A percentile compares a stretch with the other conserved stretches of the same genome.
Conservation (phyloP, 176 grass and related monocot genomes). For the Avena eriantha region DNA sequence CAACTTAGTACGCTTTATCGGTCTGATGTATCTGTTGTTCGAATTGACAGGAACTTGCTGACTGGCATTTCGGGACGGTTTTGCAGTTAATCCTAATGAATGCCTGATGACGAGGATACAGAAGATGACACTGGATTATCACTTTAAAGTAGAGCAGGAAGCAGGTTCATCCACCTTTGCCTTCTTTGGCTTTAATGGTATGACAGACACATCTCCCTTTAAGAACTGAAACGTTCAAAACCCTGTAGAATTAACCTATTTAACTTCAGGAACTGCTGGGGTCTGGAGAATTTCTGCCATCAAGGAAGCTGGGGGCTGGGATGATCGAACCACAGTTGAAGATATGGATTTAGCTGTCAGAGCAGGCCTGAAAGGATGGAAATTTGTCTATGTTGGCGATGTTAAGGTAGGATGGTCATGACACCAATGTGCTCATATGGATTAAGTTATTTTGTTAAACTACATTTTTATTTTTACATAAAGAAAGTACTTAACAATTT, state of each 20-base stretch:
- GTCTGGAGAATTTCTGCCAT: constrained; percentile 92
- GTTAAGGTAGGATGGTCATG: constrained; percentile 66
- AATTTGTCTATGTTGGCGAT: constrained; percentile 88
- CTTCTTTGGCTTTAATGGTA: constrained; percentile 99
- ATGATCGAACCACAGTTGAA: constrained; percentile 96
- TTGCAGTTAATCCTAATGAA: constrained; percentile 96
- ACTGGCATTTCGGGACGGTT: constrained; percentile 97
- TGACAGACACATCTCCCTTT: constrained; percentile 2
- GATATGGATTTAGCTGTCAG: constrained; percentile 99
- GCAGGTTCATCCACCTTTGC: constrained; percentile 82
- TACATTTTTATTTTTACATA: background rate
- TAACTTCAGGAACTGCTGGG: constrained; percentile 85
- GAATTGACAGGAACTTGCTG: constrained; percentile 94
- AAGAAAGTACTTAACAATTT: background rate
- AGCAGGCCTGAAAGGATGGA: constrained; percentile 85
- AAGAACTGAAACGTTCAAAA: background rate
- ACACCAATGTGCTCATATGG: background rate
- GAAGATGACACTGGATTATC: constrained; percentile 97
- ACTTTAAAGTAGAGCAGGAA: constrained; percentile 99
- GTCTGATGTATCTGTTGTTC: constrained; percentile 73
- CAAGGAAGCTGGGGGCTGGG: constrained; percentile 89
- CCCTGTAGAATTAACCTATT: constrained; percentile 30
- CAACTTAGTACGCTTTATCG: constrained; percentile 49
- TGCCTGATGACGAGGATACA: constrained; percentile 98
- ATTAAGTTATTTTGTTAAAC: constrained; percentile 17